Percentiles rank a stretch among this genome's conserved stretches.
These are phyloP conservation scores for Verticillium dahliae DNA, from an alignment of 2,329 filamentous ascomycete species.

Conservation along the genomic window DNA sequence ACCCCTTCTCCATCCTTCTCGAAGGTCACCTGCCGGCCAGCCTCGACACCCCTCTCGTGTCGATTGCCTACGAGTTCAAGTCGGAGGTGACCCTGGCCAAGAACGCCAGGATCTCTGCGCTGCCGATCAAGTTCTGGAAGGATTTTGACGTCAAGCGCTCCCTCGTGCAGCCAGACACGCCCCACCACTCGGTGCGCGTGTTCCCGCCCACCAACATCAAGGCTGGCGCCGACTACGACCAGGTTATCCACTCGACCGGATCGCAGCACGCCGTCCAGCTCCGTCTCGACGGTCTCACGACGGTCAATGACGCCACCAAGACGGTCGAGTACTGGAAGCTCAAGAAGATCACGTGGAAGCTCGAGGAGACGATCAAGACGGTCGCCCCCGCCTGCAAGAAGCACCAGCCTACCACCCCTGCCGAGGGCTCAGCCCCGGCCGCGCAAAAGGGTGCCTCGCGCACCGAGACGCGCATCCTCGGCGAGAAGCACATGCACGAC, in stretches of 20 bases:
- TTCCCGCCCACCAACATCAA: conserved; percentile 96
- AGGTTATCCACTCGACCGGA: conserved; percentile 80
- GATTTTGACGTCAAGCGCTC: conserved; percentile 71
- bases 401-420: conserved; percentile 43
- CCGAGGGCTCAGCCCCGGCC: conserved; percentile 35
- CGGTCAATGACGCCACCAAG: conserved; percentile 54
- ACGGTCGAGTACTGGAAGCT: conserved; percentile 79
- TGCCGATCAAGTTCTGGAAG: conserved; percentile 1
- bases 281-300: conserved; percentile 76
- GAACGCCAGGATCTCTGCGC: not conserved
- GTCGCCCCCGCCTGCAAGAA: conserved; percentile 73
- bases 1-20: conserved; percentile 84
- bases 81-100: conserved; percentile 42
- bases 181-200: conserved; percentile 86
- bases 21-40: conserved; percentile 80
- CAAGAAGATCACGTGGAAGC: conserved; percentile 85
- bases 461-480: conserved; percentile 69
- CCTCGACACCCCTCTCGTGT: conserved; percentile 65
- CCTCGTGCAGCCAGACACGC: conserved; percentile 63
- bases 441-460: conserved; percentile 62
- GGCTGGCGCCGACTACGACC: conserved; percentile 72
- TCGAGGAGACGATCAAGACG: conserved; percentile 80
- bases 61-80: conserved; percentile 72
- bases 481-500: conserved; percentile 71
- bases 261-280: conserved; percentile 67